Evolutionary conservation across 805 yeast species (phyloP).

Genomic region (Wickerhamiella bombiphila): DNA sequence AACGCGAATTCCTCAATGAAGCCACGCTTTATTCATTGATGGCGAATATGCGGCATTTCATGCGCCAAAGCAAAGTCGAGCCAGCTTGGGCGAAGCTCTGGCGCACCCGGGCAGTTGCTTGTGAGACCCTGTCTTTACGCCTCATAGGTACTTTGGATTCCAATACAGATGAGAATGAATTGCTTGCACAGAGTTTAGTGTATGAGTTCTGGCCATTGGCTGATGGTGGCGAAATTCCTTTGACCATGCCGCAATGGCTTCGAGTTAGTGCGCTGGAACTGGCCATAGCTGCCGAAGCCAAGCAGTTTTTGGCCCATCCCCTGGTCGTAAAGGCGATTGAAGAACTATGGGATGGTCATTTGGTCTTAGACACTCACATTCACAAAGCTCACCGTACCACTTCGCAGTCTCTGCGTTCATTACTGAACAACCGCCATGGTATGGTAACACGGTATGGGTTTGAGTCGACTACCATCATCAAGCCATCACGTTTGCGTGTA

Average conservation of each 20-base stretch:
- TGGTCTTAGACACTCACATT: conserved; percentile 28
- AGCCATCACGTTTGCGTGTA: conserved; percentile 27
- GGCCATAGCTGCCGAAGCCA: conserved; percentile 38
- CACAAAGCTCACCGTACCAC: conserved; percentile 24
- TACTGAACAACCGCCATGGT: conserved; percentile 22
- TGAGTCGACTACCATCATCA: conserved; percentile 24
- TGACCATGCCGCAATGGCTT: conserved; percentile 23
- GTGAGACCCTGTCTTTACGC: conserved; percentile 39
- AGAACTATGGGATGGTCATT: conserved; percentile 38
- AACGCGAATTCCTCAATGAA: conserved; percentile 15
- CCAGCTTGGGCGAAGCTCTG: conserved; percentile 24
- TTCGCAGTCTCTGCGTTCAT: conserved; percentile 15
- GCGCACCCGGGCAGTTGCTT: conserved; percentile 34
- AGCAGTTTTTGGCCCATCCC: conserved; percentile 38
- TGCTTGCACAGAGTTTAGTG: conserved; percentile 33
- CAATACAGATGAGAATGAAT: conserved; percentile 22
- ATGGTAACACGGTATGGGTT: conserved; percentile 24
- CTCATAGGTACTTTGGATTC: conserved; percentile 29
- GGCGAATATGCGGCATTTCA: conserved; percentile 27
- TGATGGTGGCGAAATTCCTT: conserved; percentile 19
- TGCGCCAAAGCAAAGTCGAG: conserved; percentile 21
- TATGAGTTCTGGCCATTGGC: conserved; percentile 33
- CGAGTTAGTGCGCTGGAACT: conserved; percentile 35
- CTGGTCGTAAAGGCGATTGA: conserved; percentile 33
- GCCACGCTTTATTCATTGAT: conserved; percentile 29